phyloP scores from a whole-genome alignment of 352 stramenopile species.

The Phytophthora crassamura region DNA sequence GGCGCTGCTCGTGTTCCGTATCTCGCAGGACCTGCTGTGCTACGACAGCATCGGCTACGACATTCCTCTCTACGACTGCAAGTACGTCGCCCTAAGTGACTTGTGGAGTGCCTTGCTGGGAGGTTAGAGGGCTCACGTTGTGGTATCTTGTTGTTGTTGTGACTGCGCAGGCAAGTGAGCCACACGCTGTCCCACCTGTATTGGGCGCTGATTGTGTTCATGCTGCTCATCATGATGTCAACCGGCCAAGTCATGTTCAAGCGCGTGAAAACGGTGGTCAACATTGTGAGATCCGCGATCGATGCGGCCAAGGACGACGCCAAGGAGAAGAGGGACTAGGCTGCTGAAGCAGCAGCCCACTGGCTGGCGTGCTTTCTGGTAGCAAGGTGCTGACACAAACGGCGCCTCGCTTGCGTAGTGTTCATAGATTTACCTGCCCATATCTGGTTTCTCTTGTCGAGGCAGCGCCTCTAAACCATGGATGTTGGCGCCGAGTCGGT shows the following conservation, averaged over 20 bases:
- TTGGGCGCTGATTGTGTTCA: constrained; percentile 89
- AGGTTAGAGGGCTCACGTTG: constrained; percentile 12
- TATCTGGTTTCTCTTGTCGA: background rate
- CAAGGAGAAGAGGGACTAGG: constrained; percentile 77
- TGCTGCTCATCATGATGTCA: constrained; percentile 84
- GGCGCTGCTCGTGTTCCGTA: constrained; percentile 90
- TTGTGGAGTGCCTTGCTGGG: background rate
- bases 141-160: constrained; percentile 12
- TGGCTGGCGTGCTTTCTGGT: constrained; percentile 18
- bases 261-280: constrained; percentile 77
- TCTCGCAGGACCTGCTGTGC: constrained; percentile 83
- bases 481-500: too few relatives aligned
- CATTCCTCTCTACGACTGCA: constrained; percentile 90
- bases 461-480: too few relatives aligned
- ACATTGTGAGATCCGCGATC: constrained; percentile 71
- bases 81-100: constrained; percentile 62
- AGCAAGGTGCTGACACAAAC: constrained; percentile 18
- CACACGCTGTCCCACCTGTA: constrained; percentile 86
- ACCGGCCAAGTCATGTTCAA: constrained; percentile 89
- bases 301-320: constrained; percentile 51
- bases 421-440: constrained; percentile 37
- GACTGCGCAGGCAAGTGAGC: constrained; percentile 78
- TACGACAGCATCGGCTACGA: constrained; percentile 89
- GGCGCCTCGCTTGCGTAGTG: constrained; percentile 20
- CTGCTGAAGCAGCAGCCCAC: constrained; percentile 11